These are phyloP conservation scores for Diaporthe citri DNA, from an alignment of 2,329 filamentous ascomycete species.

Conservation along the genomic window DNA sequence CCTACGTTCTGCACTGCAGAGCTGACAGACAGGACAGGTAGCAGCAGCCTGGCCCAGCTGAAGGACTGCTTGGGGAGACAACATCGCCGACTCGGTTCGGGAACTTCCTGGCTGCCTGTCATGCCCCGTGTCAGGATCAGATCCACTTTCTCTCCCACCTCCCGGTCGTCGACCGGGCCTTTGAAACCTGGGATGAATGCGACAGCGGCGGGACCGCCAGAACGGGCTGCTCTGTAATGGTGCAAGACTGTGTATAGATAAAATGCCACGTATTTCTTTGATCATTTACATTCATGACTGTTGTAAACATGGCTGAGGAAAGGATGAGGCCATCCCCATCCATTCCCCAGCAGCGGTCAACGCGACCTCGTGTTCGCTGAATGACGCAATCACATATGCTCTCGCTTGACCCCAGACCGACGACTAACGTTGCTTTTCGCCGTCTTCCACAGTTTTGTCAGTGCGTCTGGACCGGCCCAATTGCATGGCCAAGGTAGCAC, in stretches of 20 bases:
- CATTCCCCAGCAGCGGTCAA: background rate
- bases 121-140: conserved; percentile 19
- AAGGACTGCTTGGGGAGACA: conserved; percentile 17
- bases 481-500: background rate
- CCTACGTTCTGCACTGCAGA: background rate
- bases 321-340: background rate
- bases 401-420: conserved; percentile 24
- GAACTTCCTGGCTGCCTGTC: conserved; percentile 14
- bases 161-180: conserved; percentile 2
- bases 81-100: conserved; percentile 21
- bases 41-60: conserved; percentile 1
- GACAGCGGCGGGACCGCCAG: background rate
- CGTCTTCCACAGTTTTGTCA: background rate
- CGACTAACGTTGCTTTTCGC: conserved; percentile 7
- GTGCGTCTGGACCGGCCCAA: background rate
- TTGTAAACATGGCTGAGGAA: background rate
- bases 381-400: conserved; percentile 12
- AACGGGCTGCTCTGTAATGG: background rate
- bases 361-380: conserved; percentile 13
- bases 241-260: background rate
- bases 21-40: background rate
- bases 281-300: conserved; percentile 28
- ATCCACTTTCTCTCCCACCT: conserved; percentile 20
- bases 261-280: conserved; percentile 17
- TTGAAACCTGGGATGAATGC: background rate